Base-by-base conservation (phyloP, 306 rosid genomes). In the Quercus wislizeni region DNA sequence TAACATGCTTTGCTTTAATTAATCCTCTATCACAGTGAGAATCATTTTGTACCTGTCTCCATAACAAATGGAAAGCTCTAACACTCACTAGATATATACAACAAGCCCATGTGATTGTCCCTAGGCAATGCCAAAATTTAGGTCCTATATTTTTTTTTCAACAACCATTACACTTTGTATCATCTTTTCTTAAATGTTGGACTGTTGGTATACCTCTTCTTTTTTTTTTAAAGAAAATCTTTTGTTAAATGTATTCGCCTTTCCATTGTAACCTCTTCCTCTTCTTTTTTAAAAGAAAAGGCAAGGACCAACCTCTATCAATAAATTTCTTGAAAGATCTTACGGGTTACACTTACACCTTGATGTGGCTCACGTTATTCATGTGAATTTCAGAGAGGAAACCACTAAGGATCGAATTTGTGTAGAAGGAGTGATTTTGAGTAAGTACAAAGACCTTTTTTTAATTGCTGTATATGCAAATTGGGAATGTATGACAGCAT, bases 41-140 rank as follows among this genome's bases (percentile, higher is more conserved):
- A 80, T 81, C 83, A 69, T 69, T 58, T 14, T 35, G 58, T 65
- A 62, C 76, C 69, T 65, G 87, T 82, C 87, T 87, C 84, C 89
- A 84, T 85, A 57, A 78, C 67, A 78, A 59, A 75, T 58, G 89
- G 83, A 87, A 82, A 87, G 79, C 77, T 56, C 76, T 78, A 14
- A 69, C 67, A 71, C 56, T 20, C 27, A 57, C 21, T 10, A 6
- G 55, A 43, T 71, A 71, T 12, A 80, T 57, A 64, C 76, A 69
- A 71, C 81, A 71, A 64, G 61, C 82, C 89, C 89, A 88, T 88
- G 91, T 88, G 90, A 79, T 74, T 86, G 83, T 77, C 77, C 85
- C 85, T 55, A 25, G 70, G 68, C 79, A 86, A 89, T 75, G 80
- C 83, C 86, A 80, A 85, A 83, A 76, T 78, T 71, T 20, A 67